phyloP scores from a whole-genome alignment of 305 asterid genomes.

The Caryopteris hybrid region DNA sequence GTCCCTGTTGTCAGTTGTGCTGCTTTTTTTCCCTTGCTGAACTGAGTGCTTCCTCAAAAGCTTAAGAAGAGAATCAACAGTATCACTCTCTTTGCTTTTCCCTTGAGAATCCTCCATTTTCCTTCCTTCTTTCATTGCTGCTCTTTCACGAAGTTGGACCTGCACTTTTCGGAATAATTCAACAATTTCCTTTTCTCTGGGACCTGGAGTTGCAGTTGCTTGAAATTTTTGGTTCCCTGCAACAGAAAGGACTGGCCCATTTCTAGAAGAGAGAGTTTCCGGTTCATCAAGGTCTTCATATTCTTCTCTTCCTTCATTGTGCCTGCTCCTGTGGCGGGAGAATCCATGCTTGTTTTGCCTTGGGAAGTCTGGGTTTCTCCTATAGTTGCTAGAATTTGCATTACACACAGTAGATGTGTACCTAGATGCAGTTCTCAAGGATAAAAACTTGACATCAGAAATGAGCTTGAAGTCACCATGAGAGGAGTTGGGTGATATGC shows the following conservation, averaged over 20 bases:
- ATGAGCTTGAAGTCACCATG: constrained; percentile 30
- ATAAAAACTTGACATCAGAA: constrained; percentile 34
- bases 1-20: constrained; percentile 32
- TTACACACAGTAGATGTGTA: constrained; percentile 38
- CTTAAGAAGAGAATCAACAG: constrained; percentile 94
- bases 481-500: constrained; percentile 36
- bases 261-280: constrained; percentile 58
- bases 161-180: constrained; percentile 90
- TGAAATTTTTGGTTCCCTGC: constrained; percentile 55
- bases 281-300: constrained; percentile 58
- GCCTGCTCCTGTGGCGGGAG: constrained; percentile 62
- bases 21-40: constrained; percentile 69
- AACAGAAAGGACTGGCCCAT: constrained; percentile 59
- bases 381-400: constrained; percentile 56
- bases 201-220: constrained; percentile 70
- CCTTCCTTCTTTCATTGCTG: constrained; percentile 67
- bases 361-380: constrained; percentile 66
- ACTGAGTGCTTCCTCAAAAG: constrained; percentile 84
- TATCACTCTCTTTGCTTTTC: constrained; percentile 72
- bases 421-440: constrained; percentile 37
- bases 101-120: constrained; percentile 57
- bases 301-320: constrained; percentile 54
- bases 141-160: constrained; percentile 82
- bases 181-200: constrained; percentile 84
- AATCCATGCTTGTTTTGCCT: constrained; percentile 66